Evolutionary conservation across 2,329 filamentous ascomycete species (phyloP).

Genomic region (Falciphora oryzae): DNA sequence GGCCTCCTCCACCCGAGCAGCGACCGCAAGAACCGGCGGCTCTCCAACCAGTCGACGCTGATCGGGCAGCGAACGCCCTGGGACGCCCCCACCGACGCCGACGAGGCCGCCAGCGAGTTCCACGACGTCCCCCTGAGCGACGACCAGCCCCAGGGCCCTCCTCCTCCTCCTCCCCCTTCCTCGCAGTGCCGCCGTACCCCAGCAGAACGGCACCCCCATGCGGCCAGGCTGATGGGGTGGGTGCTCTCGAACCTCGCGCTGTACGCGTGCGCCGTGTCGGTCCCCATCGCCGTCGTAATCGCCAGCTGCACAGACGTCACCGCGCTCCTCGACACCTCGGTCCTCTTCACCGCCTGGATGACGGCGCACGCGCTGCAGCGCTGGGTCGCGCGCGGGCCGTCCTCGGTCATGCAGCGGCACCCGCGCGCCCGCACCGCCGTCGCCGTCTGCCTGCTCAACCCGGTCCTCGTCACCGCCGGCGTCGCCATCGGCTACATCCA

Average conservation of each 20-base stretch:
- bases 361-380: constrained; percentile 32
- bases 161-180: background rate
- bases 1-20: background rate
- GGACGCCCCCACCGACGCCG: background rate
- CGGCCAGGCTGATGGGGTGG: constrained; percentile 4
- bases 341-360: constrained; percentile 46
- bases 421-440: constrained; percentile 23
- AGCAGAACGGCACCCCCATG: constrained; percentile 10
- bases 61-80: constrained; percentile 1
- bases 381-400: background rate
- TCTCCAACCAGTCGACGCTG: constrained; percentile 18
- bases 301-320: constrained; percentile 27
- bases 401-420: background rate
- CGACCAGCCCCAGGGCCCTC: background rate
- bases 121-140: background rate
- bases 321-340: constrained; percentile 38
- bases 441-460: constrained; percentile 36
- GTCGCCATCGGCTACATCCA: constrained; percentile 38
- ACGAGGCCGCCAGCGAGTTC: background rate
- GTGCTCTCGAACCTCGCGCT: constrained; percentile 23
- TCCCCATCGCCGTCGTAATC: constrained; percentile 34
- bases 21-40: constrained; percentile 1
- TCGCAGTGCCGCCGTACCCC: constrained; percentile 7
- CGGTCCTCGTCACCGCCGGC: constrained; percentile 42
- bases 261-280: constrained; percentile 23